Evolutionary conservation across 441 rosid genomes (phyloP), one percentile per base, ranked within the genome.

Genomic region (Populus tomentosa): DNA sequence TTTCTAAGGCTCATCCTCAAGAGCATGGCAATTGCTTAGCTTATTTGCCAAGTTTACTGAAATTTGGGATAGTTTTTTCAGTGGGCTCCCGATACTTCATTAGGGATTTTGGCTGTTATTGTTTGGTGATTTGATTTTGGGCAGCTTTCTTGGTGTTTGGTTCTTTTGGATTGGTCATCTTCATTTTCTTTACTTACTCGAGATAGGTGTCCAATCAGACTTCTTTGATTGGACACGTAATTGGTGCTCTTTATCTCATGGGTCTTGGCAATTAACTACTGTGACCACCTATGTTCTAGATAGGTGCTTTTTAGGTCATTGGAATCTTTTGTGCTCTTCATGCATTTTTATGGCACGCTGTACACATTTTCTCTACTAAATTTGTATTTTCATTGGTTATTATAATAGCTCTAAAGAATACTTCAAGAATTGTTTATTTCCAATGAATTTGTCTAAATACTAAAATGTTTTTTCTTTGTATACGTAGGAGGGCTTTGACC

Each of bases 401-500:
- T 24, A 24, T 14, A 11, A 36, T 67, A 28, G 24, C 63, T 32
- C 42, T 18, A 24, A n/a, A 7, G 5, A 81, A 11, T 71, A 64
- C n/a, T 16, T 20, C 35, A 1, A 24, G 2, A 42, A 6, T 32
- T 28, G 18, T 68, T 46, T 24, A 8, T 11, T 33, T 26, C 16
- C 30, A 35, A 72, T 26, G 11, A 67, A 75, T 26, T 61, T n/a
- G 21, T 65, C 75, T 79, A 28, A 32, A 20, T n/a, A 16, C 66
- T 67, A 6, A 36, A 18, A 1, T 38, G 11, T 61, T 46, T 76
- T 67, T 6, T 71, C 59, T 3, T 59, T 46, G 20, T 14, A 16
- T 46, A 4, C 6, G 4, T 23, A 86, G 84, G 83, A 83, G 84
- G 83, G 77, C 77, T 77, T 80, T 86, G 82, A 77, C 66, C 62